Evolutionary conservation across 2,329 filamentous ascomycete species (phyloP).

Genomic region (Ophiostoma perfectum): DNA sequence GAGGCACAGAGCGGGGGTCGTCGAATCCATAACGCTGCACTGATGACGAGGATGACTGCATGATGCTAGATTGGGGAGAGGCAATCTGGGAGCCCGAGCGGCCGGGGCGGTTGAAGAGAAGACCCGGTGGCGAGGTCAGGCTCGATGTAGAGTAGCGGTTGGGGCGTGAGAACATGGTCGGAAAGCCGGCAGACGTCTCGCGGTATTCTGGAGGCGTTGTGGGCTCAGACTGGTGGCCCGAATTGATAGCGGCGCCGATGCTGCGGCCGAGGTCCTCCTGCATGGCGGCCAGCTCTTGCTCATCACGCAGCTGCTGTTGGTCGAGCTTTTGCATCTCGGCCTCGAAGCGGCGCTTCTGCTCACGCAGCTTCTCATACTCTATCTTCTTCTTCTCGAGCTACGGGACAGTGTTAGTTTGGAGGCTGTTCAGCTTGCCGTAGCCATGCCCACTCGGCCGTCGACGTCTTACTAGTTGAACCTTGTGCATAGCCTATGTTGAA

Average conservation of each 20-base stretch:
- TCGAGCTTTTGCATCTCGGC: conserved; percentile 88
- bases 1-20: conserved; percentile 75
- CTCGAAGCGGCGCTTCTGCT: conserved; percentile 85
- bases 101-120: conserved; percentile 62
- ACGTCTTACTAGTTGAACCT: conserved; percentile 64
- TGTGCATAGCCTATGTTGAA: conserved; percentile 54
- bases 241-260: conserved; percentile 40
- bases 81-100: conserved; percentile 75
- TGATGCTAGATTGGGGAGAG: conserved; percentile 64
- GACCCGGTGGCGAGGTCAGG: conserved; percentile 72
- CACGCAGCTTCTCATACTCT: conserved; percentile 84
- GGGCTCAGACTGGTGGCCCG: conserved; percentile 84
- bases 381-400: conserved; percentile 91
- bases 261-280: conserved; percentile 66
- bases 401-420: conserved; percentile 10
- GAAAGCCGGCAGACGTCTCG: conserved; percentile 65
- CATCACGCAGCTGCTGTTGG: conserved; percentile 74
- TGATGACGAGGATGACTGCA: conserved; percentile 35
- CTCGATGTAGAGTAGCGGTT: conserved; percentile 87
- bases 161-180: conserved; percentile 72
- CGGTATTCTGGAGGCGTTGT: conserved; percentile 93
- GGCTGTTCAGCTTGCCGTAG: too few relatives aligned
- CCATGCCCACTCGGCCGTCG: not conserved
- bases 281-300: conserved; percentile 78
- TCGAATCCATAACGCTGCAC: conserved; percentile 50